Percentiles rank a stretch among this genome's conserved stretches.
Conservation (phyloP, 2,329 filamentous ascomycete genomes). For the Periconia sp. region DNA sequence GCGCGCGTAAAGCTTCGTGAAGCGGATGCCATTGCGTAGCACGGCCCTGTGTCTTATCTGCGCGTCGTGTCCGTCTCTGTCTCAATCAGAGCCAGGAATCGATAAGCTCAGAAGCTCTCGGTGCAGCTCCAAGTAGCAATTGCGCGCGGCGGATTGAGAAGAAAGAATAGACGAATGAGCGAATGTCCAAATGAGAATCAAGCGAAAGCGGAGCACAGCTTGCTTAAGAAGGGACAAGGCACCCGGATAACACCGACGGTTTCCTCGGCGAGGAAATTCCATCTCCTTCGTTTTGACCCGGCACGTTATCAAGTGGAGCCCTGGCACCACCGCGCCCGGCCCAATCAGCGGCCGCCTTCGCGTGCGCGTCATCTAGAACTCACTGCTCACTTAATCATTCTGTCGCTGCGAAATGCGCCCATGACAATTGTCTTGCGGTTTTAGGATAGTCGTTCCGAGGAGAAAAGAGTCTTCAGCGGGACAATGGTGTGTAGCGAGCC, state of each 20-base stretch:
- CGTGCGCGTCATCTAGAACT: conserved; percentile 16
- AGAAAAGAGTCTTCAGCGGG: neutral
- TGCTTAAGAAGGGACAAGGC: too few species aligned
- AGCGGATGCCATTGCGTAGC: conserved; percentile 45
- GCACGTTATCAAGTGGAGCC: conserved; percentile 18
- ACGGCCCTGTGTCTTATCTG: too few species aligned
- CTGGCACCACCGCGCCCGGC: conserved; percentile 2
- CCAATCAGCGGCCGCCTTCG: conserved; percentile 11
- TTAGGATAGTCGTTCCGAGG: neutral
- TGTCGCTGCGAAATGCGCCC: neutral
- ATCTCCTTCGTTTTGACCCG: conserved; percentile 4
- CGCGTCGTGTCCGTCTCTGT: neutral
- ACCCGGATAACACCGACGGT: too few species aligned
- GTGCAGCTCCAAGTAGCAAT: neutral
- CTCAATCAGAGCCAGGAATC: neutral
- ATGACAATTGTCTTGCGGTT: too few species aligned
- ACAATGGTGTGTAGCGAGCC: neutral
- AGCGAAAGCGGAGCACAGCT: conserved; percentile 1
- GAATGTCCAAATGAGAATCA: too few species aligned
- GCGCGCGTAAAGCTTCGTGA: conserved; percentile 47
- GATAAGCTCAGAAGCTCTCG: neutral
- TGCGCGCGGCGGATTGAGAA: neutral
- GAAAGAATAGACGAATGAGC: conserved; percentile 11
- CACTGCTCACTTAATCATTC: conserved; percentile 19
- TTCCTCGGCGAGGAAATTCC: too few species aligned